Evolutionary conservation across 2,329 filamentous ascomycete species (phyloP).

Genomic region (Aspergillus fumigatiaffinis): DNA sequence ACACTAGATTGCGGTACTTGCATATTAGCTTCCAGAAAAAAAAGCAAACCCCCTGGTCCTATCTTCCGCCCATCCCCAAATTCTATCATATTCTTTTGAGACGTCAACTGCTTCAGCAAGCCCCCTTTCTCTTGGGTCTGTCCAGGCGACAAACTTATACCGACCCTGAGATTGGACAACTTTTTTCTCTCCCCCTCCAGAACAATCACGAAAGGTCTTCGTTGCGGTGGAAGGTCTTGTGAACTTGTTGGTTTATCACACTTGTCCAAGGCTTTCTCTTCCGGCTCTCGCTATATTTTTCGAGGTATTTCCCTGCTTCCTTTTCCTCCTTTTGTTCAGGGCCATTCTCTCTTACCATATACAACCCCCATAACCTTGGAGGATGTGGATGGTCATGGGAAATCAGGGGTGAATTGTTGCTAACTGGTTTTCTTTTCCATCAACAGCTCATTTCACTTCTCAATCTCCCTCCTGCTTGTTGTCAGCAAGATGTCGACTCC

Average conservation of each 20-base stretch:
- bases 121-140: constrained; percentile 14
- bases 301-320: neutral
- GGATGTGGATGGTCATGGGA: neutral
- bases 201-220: constrained; percentile 4
- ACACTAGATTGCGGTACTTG: constrained; percentile 19
- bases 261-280: constrained; percentile 1
- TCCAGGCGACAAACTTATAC: constrained; percentile 21
- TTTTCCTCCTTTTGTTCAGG: neutral
- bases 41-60: constrained; percentile 8
- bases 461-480: constrained; percentile 12
- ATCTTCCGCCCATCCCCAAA: constrained; percentile 11
- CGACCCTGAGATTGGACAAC: constrained; percentile 6
- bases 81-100: constrained; percentile 13
- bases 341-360: neutral
- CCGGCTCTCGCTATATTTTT: neutral
- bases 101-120: constrained; percentile 13
- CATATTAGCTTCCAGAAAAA: constrained; percentile 17
- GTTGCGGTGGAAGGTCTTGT: constrained; percentile 10
- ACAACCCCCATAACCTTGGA: neutral
- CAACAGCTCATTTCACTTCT: constrained; percentile 23
- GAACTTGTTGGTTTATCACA: constrained; percentile 9
- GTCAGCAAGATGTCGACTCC: constrained; percentile 34
- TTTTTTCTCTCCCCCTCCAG: constrained; percentile 4
- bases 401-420: constrained; percentile 3
- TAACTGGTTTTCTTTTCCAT: constrained; percentile 5